phyloP scores from a whole-genome alignment of 257 asterid genomes.

The Capsicum baccatum region DNA sequence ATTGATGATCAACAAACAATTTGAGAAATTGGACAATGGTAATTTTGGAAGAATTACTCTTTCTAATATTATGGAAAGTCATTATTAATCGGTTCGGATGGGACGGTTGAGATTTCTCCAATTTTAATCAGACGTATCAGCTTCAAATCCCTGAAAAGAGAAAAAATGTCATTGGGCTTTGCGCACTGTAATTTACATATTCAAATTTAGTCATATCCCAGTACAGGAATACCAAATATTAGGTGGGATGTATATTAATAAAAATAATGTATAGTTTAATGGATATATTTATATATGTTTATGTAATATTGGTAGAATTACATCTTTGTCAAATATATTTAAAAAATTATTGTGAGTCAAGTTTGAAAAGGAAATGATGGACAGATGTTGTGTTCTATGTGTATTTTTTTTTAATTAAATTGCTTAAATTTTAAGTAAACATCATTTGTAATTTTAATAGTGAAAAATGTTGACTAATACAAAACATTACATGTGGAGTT shows the following conservation, averaged over 20 bases:
- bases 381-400: not conserved
- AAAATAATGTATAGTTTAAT: not conserved
- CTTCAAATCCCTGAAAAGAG: not conserved
- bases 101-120: rapidly evolving
- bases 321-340: not conserved
- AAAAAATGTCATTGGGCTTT: not conserved
- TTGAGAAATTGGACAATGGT: slow-evolving; percentile 77
- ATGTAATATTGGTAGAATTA: not conserved
- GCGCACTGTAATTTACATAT: too few species aligned
- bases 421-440: not conserved
- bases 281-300: not conserved
- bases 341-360: not conserved
- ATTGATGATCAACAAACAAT: slow-evolving; percentile 63
- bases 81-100: not conserved
- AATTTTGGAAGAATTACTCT: slow-evolving; percentile 88
- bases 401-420: not conserved
- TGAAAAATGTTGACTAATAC: not conserved
- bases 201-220: too few species aligned
- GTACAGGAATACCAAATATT: too few species aligned
- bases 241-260: too few species aligned
- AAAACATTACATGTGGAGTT: not conserved
- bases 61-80: slow-evolving; percentile 67
- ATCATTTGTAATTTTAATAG: not conserved
- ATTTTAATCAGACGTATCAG: rapidly evolving
- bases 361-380: not conserved